Base-by-base conservation (phyloP, 345 rosid species). In the Microthlaspi erraticum region DNA sequence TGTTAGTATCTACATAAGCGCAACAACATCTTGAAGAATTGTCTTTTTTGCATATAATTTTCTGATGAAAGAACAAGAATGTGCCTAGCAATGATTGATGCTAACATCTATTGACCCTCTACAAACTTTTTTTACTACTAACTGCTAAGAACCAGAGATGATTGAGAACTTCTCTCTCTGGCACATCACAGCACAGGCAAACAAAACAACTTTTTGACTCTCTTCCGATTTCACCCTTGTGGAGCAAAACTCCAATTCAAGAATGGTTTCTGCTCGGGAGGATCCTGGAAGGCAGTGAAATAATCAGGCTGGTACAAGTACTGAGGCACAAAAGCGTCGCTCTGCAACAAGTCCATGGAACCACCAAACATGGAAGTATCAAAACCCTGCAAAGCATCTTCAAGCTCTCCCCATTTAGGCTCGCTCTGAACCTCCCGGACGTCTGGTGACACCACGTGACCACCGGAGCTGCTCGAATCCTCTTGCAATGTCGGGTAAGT, bases 401-500 rank as follows among this genome's bases (percentile, higher is more conserved):
- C 81, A 0, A 68, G 23, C 33, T 72, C 80, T 8, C 72, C 70
- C 92, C 90, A 82, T 37, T 74, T 82, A 14, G 83, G 80, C 52
- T 81, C 73, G 7, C 97, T 90, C 71, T 86, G 87, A 32, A 86
- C 97, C 80, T 88, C 94, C 63, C 69, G 50, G 41, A 72, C 61
- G 43, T 84, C 93, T 0, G 92, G 92, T 2, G 97, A 86, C 5
- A 85, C 68, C 26, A 79, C 90, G 11, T 80, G 90, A 81, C 92
- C 97, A 77, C 92, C 97, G 9, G 97, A 90, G 70, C 85, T 64
- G 64, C 97, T 88, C 4, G 97, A 85, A 4, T 87, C 82, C 8
- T 87, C 81, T 31, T 82, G 86, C 50, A 85, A 29, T 42, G 79
- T 79, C 1, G 88, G 90, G 50, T 70, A 76, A 16, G 85, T 81